Conservation (phyloP, 2,329 filamentous ascomycete species). For the Fusarium ramigenum region DNA sequence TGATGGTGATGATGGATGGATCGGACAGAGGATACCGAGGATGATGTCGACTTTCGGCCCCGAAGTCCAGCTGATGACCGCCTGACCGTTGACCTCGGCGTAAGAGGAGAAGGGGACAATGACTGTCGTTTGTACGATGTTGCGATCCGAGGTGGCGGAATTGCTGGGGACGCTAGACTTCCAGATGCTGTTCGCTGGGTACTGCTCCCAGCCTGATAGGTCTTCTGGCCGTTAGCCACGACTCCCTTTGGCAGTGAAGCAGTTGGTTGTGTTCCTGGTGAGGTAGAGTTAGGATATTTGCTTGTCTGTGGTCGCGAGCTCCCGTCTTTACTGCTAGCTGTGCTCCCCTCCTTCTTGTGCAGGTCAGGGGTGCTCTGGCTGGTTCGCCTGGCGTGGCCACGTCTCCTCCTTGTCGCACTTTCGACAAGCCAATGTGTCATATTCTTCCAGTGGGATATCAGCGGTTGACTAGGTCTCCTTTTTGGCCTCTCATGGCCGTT, state of each 20-base stretch:
- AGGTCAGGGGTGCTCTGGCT: constrained; percentile 70
- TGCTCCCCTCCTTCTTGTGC: constrained; percentile 57
- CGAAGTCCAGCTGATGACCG: constrained; percentile 84
- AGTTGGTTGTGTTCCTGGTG: constrained; percentile 49
- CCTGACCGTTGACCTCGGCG: constrained; percentile 86
- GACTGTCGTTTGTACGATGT: constrained; percentile 76
- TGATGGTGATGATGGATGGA: constrained; percentile 89
- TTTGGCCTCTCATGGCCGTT: constrained; percentile 57
- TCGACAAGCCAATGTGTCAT: constrained; percentile 72
- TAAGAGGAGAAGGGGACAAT: constrained; percentile 85
- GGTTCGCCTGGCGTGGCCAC: constrained; percentile 58
- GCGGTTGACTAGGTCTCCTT: constrained; percentile 66
- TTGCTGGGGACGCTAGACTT: constrained; percentile 43
- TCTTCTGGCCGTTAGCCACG: constrained; percentile 61
- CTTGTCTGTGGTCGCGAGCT: constrained; percentile 69
- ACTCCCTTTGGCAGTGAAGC: constrained; percentile 60
- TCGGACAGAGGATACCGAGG: constrained; percentile 90
- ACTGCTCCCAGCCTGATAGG: constrained; percentile 26
- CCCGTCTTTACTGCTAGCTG: constrained; percentile 59
- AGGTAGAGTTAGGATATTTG: constrained; percentile 59
- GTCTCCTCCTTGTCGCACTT: constrained; percentile 64
- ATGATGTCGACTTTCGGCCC: constrained; percentile 94
- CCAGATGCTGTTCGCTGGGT: constrained; percentile 36
- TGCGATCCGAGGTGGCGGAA: constrained; percentile 45
- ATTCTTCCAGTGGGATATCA: constrained; percentile 70